phyloP scores from a whole-genome alignment of 2,329 filamentous ascomycete genomes.

The Penicillium corylophilum region DNA sequence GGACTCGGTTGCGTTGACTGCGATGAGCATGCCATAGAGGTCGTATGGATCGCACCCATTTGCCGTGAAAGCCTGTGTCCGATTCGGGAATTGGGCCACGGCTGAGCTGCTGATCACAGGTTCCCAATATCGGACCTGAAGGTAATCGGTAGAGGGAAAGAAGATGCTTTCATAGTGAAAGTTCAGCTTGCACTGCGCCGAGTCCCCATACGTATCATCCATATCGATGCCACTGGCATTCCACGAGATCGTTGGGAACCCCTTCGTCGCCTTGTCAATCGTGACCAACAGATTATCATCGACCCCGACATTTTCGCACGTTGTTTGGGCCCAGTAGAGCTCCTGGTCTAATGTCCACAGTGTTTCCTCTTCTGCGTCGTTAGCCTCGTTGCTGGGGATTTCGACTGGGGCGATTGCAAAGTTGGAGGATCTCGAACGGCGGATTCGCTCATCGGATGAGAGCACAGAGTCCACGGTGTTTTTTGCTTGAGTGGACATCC shows the following conservation, averaged over 20 bases:
- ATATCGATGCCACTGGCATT: constrained; percentile 28
- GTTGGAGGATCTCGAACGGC: constrained; percentile 26
- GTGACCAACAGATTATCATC: constrained; percentile 22
- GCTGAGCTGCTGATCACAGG: constrained; percentile 21
- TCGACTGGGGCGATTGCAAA: constrained; percentile 35
- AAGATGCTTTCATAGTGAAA: constrained; percentile 32
- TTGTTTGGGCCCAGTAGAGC: constrained; percentile 32
- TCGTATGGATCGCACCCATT: constrained; percentile 31
- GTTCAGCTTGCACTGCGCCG: constrained; percentile 25
- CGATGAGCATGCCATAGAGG: constrained; percentile 35
- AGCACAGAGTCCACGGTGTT: constrained; percentile 24
- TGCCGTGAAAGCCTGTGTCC: constrained; percentile 23
- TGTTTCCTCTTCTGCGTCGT: constrained; percentile 21
- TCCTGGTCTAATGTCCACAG: constrained; percentile 36
- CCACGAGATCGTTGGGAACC: constrained; percentile 26
- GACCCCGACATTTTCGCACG: constrained; percentile 23
- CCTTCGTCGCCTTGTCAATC: constrained; percentile 17
- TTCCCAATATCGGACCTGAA: constrained; percentile 38
- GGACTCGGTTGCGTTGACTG: constrained; percentile 26
- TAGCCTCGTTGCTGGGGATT: constrained; percentile 20
- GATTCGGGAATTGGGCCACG: constrained; percentile 7
- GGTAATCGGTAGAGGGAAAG: constrained; percentile 29
- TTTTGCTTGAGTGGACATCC: constrained; percentile 31
- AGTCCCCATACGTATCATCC: constrained; percentile 10
- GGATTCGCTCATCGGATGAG: constrained; percentile 16